phyloP scores from a whole-genome alignment of 1,284 basidiomycete genomes.

The Cerrena zonata region DNA sequence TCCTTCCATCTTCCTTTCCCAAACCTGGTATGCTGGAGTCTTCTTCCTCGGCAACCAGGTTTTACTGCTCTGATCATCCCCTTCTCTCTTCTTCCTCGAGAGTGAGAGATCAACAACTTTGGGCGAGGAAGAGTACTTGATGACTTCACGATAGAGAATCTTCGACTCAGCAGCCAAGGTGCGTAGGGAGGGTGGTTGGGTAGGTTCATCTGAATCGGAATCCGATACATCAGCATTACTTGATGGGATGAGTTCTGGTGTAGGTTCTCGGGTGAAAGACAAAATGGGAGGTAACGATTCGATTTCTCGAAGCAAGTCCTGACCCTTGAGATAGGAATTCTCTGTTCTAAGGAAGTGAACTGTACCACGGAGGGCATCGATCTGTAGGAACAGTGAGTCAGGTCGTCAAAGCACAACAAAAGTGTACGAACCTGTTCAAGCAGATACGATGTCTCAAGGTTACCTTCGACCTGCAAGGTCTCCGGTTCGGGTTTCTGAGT shows the following conservation, averaged over 20 bases:
- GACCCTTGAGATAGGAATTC: constrained; percentile 87
- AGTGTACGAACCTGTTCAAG: constrained; percentile 64
- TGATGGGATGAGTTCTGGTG: constrained; percentile 60
- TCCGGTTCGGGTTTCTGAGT: constrained; percentile 55
- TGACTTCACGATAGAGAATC: constrained; percentile 75
- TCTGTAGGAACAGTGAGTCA: constrained; percentile 37
- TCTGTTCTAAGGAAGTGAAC: constrained; percentile 86
- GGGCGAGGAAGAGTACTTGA: constrained; percentile 73
- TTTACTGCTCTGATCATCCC: constrained; percentile 29
- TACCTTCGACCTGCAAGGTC: constrained; percentile 64
- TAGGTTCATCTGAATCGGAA: constrained; percentile 44
- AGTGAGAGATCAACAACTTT: constrained; percentile 77
- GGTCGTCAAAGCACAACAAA: background rate
- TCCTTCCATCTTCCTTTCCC: constrained; percentile 69
- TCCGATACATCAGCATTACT: constrained; percentile 53
- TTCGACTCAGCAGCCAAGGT: constrained; percentile 76
- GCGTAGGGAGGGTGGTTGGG: constrained; percentile 49
- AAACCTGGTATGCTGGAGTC: constrained; percentile 73
- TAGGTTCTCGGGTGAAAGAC: constrained; percentile 41
- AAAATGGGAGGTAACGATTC: constrained; percentile 63
- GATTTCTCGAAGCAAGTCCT: constrained; percentile 80
- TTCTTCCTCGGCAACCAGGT: constrained; percentile 71
- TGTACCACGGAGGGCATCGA: constrained; percentile 85
- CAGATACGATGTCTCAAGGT: constrained; percentile 77
- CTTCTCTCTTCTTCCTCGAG: constrained; percentile 43